Evolutionary conservation across 495 filamentous ascomycete species (phyloP).

Genomic region (Tuber aestivum): DNA sequence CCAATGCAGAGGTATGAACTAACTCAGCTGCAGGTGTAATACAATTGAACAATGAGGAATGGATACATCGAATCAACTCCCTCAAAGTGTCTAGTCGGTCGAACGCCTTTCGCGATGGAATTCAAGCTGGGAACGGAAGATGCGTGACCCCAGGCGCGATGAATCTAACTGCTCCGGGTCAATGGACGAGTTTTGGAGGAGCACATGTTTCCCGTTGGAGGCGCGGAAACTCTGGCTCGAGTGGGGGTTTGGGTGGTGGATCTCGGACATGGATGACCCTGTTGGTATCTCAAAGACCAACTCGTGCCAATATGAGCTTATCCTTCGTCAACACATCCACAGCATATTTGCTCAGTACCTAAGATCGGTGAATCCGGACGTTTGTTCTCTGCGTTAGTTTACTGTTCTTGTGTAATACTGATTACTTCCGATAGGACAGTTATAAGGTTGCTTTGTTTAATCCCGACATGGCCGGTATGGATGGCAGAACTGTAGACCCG

Average conservation of each 20-base stretch:
- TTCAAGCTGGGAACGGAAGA: constrained; percentile 22
- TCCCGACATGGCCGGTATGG: too few species aligned
- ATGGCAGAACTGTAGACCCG: too few species aligned
- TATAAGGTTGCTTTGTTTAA: constrained; percentile 35
- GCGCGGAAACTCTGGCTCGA: constrained; percentile 20
- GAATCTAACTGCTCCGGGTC: neutral
- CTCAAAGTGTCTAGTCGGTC: constrained; percentile 23
- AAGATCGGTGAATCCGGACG: constrained; percentile 8
- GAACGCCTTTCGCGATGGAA: constrained; percentile 21
- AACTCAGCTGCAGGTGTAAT: constrained; percentile 16
- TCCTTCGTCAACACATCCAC: constrained; percentile 17
- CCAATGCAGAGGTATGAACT: neutral
- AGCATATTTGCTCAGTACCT: neutral
- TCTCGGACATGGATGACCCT: constrained; percentile 30
- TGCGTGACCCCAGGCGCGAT: constrained; percentile 30
- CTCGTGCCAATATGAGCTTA: constrained; percentile 12
- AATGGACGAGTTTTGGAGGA: constrained; percentile 21
- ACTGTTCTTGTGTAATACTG: neutral
- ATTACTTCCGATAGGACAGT: constrained; percentile 27
- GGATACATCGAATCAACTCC: constrained; percentile 23
- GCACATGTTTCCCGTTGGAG: constrained; percentile 26
- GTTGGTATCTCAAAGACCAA: constrained; percentile 5
- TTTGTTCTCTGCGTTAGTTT: constrained; percentile 6
- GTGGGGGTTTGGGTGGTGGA: constrained; percentile 14
- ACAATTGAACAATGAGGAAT: neutral